phyloP scores from a whole-genome alignment of 2,329 filamentous ascomycete species.

The Penicillium janthinellum region DNA sequence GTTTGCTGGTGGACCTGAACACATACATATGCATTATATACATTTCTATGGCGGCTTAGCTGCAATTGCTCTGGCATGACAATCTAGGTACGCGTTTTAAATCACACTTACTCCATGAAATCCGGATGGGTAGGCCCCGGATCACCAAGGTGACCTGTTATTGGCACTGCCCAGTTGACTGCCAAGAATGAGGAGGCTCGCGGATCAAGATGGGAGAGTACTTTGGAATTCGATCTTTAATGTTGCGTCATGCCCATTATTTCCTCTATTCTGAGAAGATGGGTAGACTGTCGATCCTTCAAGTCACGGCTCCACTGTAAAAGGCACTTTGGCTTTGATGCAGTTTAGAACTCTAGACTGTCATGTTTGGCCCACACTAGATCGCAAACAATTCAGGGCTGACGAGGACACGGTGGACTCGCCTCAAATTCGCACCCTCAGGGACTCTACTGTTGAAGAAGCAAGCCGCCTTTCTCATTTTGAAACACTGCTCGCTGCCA shows the following conservation, averaged over 20 bases:
- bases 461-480: background rate
- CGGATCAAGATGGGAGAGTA: no score
- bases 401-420: constrained; percentile 19
- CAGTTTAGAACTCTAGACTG: background rate
- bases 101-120: no score
- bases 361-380: constrained; percentile 8
- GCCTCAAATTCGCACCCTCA: background rate
- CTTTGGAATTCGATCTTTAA: no score
- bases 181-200: no score
- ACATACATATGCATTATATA: background rate
- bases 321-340: constrained; percentile 1
- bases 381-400: constrained; percentile 9
- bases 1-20: background rate
- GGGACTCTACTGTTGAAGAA: background rate
- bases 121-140: no score
- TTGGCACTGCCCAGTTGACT: no score
- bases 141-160: no score
- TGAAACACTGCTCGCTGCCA: background rate
- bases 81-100: background rate
- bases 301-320: constrained; percentile 16
- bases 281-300: constrained; percentile 2
- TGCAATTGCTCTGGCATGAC: background rate
- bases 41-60: background rate
- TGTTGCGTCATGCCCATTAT: no score
- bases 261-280: no score